Conservation (phyloP, 1,284 basidiomycete genomes). For the Cutaneotrichosporon dermatis region DNA sequence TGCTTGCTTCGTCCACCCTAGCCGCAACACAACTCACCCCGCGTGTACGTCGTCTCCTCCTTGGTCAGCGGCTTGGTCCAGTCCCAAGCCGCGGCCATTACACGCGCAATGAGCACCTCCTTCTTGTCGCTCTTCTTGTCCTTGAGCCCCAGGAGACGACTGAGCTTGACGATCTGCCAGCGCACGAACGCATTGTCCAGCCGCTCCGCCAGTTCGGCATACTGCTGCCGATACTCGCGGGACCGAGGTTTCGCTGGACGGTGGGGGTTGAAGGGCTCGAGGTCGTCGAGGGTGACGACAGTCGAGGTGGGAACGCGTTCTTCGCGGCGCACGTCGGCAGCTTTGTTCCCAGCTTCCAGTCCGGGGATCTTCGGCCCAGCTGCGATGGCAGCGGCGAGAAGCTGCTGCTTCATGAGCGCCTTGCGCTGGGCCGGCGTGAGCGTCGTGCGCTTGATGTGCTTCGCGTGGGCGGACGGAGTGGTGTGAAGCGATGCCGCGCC, state of each 20-base stretch:
- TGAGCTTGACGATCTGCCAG: conserved; percentile 16
- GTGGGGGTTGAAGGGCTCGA: not conserved
- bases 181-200: conserved; percentile 22
- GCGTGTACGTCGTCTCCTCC: not conserved
- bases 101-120: conserved; percentile 1
- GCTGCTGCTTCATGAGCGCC: conserved; percentile 1
- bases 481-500: not conserved
- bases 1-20: no score
- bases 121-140: not conserved
- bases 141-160: not conserved
- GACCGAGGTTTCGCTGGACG: not conserved
- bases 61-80: conserved; percentile 7
- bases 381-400: not conserved
- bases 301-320: not conserved
- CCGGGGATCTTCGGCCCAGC: no score
- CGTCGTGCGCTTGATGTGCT: not conserved
- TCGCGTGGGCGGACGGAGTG: not conserved
- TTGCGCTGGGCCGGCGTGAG: not conserved
- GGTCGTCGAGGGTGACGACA: not conserved
- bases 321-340: not conserved
- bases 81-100: conserved; percentile 17
- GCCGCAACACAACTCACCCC: not conserved
- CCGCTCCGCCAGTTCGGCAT: not conserved
- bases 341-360: no score
- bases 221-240: not conserved